phyloP scores from a whole-genome alignment of 176 grass and related monocot species.

The Avena insularis region DNA sequence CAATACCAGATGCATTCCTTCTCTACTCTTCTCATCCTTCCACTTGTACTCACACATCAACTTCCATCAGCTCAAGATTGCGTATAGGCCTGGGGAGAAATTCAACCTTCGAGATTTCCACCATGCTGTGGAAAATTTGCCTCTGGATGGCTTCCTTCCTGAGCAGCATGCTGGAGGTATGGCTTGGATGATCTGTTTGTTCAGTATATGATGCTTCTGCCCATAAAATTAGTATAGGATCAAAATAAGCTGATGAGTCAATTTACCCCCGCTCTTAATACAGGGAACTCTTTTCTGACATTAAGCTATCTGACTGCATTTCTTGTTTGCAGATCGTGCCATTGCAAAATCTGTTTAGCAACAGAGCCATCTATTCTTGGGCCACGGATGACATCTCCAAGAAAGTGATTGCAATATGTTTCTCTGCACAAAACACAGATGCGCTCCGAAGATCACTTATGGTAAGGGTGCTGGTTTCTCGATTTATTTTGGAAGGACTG shows the following conservation, averaged over 20 bases:
- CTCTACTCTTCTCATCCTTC: not conserved
- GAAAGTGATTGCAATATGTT: conserved; percentile 85
- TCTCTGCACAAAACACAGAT: conserved; percentile 58
- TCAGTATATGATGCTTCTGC: not conserved
- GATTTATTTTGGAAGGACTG: conserved; percentile 10
- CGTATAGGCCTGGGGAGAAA: conserved; percentile 69
- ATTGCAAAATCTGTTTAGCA: conserved; percentile 70
- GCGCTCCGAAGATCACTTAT: conserved; percentile 75
- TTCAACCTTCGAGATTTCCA: conserved; percentile 90
- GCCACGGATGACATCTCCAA: conserved; percentile 79
- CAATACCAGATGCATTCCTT: conserved; percentile 17
- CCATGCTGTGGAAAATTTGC: conserved; percentile 77
- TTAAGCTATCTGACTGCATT: conserved; percentile 13
- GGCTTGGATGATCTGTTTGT: conserved; percentile 41
- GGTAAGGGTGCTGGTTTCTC: conserved; percentile 47
- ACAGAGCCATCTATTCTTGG: conserved; percentile 80
- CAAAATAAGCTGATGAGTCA: not conserved
- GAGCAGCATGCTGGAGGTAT: conserved; percentile 51
- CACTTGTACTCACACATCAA: conserved; percentile 22
- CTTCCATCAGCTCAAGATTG: conserved; percentile 78
- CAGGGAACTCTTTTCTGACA: not conserved
- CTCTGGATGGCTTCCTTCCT: conserved; percentile 58
- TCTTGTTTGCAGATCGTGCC: conserved; percentile 64
- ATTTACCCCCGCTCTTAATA: conserved; percentile 15
- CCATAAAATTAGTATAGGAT: not conserved